phyloP scores from a whole-genome alignment of 345 rosid species.

The Fremontodendron californicum region DNA sequence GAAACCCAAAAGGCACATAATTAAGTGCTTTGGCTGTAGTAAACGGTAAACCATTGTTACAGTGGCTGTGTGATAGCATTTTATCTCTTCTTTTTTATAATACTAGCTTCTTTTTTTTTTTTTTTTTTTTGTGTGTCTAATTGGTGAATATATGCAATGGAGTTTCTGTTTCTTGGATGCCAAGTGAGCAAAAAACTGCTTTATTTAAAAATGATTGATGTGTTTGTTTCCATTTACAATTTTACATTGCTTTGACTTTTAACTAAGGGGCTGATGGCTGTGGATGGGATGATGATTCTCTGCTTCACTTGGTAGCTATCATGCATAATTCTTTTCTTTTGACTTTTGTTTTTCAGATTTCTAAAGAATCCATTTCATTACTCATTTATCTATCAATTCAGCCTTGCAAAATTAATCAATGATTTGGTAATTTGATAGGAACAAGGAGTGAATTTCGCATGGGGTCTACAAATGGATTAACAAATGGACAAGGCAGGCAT shows the following conservation, averaged over 20 bases:
- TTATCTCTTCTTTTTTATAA: too few species aligned
- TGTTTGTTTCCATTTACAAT: background rate
- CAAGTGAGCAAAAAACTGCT: background rate
- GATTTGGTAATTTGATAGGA: slow-evolving; percentile 9
- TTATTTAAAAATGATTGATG: background rate
- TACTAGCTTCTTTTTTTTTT: too few species aligned
- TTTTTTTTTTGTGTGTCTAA: too few species aligned
- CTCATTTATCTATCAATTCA: background rate
- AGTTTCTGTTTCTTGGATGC: background rate
- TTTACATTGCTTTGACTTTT: background rate
- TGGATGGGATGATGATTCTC: background rate
- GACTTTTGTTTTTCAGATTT: background rate
- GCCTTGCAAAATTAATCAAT: background rate
- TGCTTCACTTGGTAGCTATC: background rate
- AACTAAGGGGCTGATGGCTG: background rate
- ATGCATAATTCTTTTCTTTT: background rate
- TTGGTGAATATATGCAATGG: background rate
- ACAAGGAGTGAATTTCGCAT: slow-evolving; percentile 19
- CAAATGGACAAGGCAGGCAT: slow-evolving; percentile 29
- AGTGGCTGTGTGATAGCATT: background rate
- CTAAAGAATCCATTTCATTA: background rate
- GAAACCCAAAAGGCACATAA: background rate
- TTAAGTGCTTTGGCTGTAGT: background rate
- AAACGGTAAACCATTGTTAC: background rate
- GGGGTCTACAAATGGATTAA: slow-evolving; percentile 43